Percentiles rank a stretch among this genome's conserved stretches.
phyloP scores from a whole-genome alignment of 192 early-diverging fungal species.

The Thamnidium elegans region DNA sequence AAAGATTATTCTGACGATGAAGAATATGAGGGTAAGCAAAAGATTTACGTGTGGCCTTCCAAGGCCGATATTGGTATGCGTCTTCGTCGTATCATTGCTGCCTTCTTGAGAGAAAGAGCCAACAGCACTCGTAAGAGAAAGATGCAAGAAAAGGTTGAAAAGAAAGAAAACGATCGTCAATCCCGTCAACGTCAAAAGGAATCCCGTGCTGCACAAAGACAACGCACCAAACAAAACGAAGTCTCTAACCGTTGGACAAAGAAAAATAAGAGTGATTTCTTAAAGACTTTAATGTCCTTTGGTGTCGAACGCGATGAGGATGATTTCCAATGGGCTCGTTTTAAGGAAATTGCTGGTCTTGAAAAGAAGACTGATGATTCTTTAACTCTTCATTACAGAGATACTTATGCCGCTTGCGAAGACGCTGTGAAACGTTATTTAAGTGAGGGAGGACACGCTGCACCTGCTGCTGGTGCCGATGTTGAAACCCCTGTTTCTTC shows the following conservation, averaged over 20 bases:
- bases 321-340: slow-evolving; percentile 56
- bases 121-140: slow-evolving; percentile 41
- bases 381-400: slow-evolving; percentile 60
- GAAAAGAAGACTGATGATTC: slow-evolving; percentile 63
- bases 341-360: slow-evolving; percentile 68
- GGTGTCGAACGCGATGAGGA: slow-evolving; percentile 45
- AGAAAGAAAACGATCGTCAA: slow-evolving; percentile 35
- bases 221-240: slow-evolving; percentile 40
- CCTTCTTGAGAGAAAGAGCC: slow-evolving; percentile 50
- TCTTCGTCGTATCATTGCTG: slow-evolving; percentile 54
- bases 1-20: slow-evolving; percentile 15
- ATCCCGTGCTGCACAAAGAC: slow-evolving; percentile 40
- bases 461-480: not conserved
- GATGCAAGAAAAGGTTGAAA: slow-evolving; percentile 39
- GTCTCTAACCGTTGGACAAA: slow-evolving; percentile 51
- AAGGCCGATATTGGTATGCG: slow-evolving; percentile 63
- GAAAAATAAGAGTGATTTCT: slow-evolving; percentile 52
- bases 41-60: slow-evolving; percentile 56
- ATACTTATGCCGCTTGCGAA: slow-evolving; percentile 57
- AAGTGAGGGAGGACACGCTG: not conserved
- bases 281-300: slow-evolving; percentile 53
- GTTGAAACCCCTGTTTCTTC: slow-evolving; percentile 3
- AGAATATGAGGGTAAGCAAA: slow-evolving; percentile 7
- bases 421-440: slow-evolving; percentile 48
- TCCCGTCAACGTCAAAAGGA: slow-evolving; percentile 45